Conservation (phyloP, 805 yeast genomes). For the Jamesozyma hellenica region DNA sequence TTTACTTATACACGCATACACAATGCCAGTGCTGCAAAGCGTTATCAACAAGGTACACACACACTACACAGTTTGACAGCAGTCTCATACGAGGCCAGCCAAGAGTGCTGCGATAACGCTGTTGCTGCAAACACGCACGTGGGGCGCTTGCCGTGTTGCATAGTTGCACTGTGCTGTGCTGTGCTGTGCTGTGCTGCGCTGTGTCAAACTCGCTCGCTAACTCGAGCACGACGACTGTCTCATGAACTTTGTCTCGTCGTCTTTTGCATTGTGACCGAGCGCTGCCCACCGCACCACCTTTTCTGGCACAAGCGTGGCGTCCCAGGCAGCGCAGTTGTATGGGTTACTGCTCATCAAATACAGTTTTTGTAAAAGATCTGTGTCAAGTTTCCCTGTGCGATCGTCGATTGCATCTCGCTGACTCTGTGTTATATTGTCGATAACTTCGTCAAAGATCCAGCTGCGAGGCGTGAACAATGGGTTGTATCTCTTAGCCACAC, state of each 20-base stretch:
- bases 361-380: conserved; percentile 46
- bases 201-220: too few species aligned
- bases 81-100: too few species aligned
- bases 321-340: conserved; percentile 59
- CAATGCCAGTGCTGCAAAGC: too few species aligned
- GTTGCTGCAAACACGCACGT: too few species aligned
- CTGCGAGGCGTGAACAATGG: conserved; percentile 78
- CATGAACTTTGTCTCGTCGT: conserved; percentile 48
- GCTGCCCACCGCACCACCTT: conserved; percentile 43
- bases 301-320: conserved; percentile 41
- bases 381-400: conserved; percentile 13
- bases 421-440: conserved; percentile 44
- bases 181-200: too few species aligned
- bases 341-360: conserved; percentile 69
- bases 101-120: too few species aligned
- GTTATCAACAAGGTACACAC: too few species aligned
- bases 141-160: too few species aligned
- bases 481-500: conserved; percentile 41
- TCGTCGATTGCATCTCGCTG: conserved; percentile 35
- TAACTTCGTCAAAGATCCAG: conserved; percentile 81
- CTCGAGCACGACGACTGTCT: conserved; percentile 66
- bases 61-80: too few species aligned
- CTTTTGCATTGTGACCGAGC: conserved; percentile 29
- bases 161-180: too few species aligned
- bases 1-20: too few species aligned